These are phyloP conservation scores for Cladosporium sp. DNA, from an alignment of 2,329 filamentous ascomycete species.

Conservation along the genomic window DNA sequence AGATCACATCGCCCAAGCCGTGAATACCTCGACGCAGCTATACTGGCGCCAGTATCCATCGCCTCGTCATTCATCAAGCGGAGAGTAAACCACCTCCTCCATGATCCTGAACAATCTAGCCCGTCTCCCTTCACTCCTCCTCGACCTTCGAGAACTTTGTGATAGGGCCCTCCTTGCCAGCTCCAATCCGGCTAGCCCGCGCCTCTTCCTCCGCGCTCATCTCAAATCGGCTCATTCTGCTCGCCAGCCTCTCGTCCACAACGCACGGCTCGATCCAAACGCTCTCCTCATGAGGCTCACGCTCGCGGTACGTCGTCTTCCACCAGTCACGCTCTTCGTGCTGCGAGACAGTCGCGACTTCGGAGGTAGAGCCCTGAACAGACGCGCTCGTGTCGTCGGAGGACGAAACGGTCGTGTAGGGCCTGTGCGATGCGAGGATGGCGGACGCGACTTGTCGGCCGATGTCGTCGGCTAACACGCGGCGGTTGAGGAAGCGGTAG, in stretches of 20 bases:
- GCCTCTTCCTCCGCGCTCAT: constrained; percentile 64
- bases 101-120: too few species aligned
- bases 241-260: constrained; percentile 67
- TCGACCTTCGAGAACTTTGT: neutral
- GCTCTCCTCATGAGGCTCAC: constrained; percentile 47
- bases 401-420: constrained; percentile 33
- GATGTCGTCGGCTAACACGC: constrained; percentile 77
- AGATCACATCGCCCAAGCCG: too few species aligned
- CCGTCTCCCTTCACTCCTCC: neutral
- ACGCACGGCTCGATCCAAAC: constrained; percentile 72
- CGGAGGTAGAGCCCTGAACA: constrained; percentile 37
- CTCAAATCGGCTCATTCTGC: constrained; percentile 75
- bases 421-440: constrained; percentile 57
- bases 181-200: constrained; percentile 46
- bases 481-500: constrained; percentile 79
- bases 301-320: constrained; percentile 59
- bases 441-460: constrained; percentile 82
- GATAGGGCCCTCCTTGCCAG: constrained; percentile 15
- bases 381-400: constrained; percentile 19
- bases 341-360: constrained; percentile 59
- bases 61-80: too few species aligned
- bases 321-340: constrained; percentile 77
- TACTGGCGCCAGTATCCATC: too few species aligned
- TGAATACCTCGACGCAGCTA: too few species aligned
- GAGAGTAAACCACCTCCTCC: too few species aligned